Evolutionary conservation across 768 basidiomycete species (phyloP).

Genomic region (Tremella fuciformis): DNA sequence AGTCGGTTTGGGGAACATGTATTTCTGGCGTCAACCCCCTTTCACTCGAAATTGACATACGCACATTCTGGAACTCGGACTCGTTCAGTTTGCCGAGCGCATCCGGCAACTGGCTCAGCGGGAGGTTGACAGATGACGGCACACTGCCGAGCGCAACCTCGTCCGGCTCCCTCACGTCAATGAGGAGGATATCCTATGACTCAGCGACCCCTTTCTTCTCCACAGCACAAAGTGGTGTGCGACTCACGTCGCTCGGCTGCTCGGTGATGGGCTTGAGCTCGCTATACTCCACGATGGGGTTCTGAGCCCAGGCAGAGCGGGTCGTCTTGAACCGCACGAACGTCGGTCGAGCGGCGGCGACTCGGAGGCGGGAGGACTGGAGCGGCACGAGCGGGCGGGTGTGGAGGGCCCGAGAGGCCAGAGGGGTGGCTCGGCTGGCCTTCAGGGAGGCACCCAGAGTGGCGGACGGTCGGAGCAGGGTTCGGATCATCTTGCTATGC

Average conservation of each 20-base stretch:
- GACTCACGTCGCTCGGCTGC: conserved; percentile 62
- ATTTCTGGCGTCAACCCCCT: conserved; percentile 30
- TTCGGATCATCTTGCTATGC: too few species aligned
- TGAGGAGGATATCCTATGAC: conserved; percentile 45
- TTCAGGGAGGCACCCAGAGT: too few species aligned
- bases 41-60: too few species aligned
- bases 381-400: too few species aligned
- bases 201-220: neutral
- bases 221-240: neutral
- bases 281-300: conserved; percentile 69
- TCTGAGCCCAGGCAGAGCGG: conserved; percentile 60
- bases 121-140: conserved; percentile 85
- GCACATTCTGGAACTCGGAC: conserved; percentile 47
- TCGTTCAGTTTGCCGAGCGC: conserved; percentile 58
- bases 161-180: conserved; percentile 78
- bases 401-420: too few species aligned
- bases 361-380: too few species aligned
- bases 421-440: too few species aligned
- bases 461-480: too few species aligned
- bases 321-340: neutral
- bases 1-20: conserved; percentile 53
- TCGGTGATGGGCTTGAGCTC: conserved; percentile 75
- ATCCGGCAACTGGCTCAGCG: conserved; percentile 70
- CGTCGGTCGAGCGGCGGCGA: too few species aligned
- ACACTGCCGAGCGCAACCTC: conserved; percentile 90